Evolutionary conservation across 257 asterid species (phyloP).

Genomic region (Solanum etuberosum): DNA sequence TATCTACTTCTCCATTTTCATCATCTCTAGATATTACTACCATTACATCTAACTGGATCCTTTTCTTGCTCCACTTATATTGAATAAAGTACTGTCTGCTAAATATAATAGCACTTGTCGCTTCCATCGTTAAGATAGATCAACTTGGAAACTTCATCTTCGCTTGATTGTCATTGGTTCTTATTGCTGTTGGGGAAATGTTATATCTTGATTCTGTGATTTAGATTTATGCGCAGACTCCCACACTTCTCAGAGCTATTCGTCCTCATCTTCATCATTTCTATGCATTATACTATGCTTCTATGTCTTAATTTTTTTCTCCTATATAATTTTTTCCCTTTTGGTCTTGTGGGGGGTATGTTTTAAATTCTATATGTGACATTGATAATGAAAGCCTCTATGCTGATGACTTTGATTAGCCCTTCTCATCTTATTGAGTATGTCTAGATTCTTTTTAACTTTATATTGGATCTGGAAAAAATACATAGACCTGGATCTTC

Average conservation of each 20-base stretch:
- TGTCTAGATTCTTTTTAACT: not conserved
- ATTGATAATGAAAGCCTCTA: not conserved
- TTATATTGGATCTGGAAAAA: not conserved
- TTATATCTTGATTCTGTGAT: not conserved
- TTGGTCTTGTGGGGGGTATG: not conserved
- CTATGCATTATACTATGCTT: not conserved
- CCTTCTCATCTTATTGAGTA: not conserved
- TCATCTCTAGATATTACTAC: not conserved
- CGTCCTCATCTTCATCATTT: not conserved
- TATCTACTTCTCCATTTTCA: not conserved
- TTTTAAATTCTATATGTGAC: not conserved
- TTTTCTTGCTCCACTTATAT: not conserved
- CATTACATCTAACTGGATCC: not conserved
- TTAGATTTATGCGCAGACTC: not conserved
- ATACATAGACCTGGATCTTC: not conserved
- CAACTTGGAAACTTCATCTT: not conserved
- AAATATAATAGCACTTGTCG: not conserved
- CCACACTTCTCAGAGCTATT: not conserved
- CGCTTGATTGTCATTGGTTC: not conserved
- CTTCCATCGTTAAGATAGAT: not conserved
- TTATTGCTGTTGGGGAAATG: not conserved
- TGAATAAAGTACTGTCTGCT: not conserved
- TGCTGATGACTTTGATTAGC: not conserved
- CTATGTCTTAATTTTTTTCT: not conserved
- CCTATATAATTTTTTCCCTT: not conserved